Evolutionary conservation across 257 asterid genomes (phyloP), one percentile per base, ranked within the genome.

Genomic region (Jacaranda copaia): DNA sequence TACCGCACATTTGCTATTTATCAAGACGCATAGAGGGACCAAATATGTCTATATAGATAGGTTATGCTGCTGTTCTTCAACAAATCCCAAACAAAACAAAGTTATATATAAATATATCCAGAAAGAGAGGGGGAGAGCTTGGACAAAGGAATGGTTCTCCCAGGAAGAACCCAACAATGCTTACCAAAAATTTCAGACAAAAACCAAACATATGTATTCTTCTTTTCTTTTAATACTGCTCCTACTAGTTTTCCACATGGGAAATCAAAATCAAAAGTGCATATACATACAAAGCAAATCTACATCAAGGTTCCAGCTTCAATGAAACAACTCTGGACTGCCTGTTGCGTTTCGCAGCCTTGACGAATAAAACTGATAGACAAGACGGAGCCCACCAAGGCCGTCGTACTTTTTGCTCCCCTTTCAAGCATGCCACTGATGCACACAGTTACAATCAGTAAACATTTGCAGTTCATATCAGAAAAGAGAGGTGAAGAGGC

Each of bases 371-470:
- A 8, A 84, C 65, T 0, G 97, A 83, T 38, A 95, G 89, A 78
- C 96, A 96, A 40, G 97, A 76, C 1, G 97, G 98, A 9, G 97
- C 97, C 99, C 99, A 93, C 99, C 99, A 96, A 6, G 97, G 99
- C 79, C 89, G 82, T 16, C 91, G 94, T 15, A 93, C 89, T 82
- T 87, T 96, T 82, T 96, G 98, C 84, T 96, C 99, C 81, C 99
- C 99, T 85, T 93, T 96, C 89, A 96, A 89, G 90, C 99, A 95
- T 55, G 99, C 99, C 85, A 95, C 99, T 95, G 39, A 49, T 67
- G 48, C 69, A 79, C 40, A 51, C 40, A 51, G 55, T 68, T 38
- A 59, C 16, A 60, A 60, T 72, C 58, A 63, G 77, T 67, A 20
- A 56, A 38, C 32, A 73, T 66, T 80, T 18, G 32, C 61, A 35